These are phyloP conservation scores for Mortierella sp. DNA, from an alignment of 371 early-diverging fungal species.

Conservation along the genomic window DNA sequence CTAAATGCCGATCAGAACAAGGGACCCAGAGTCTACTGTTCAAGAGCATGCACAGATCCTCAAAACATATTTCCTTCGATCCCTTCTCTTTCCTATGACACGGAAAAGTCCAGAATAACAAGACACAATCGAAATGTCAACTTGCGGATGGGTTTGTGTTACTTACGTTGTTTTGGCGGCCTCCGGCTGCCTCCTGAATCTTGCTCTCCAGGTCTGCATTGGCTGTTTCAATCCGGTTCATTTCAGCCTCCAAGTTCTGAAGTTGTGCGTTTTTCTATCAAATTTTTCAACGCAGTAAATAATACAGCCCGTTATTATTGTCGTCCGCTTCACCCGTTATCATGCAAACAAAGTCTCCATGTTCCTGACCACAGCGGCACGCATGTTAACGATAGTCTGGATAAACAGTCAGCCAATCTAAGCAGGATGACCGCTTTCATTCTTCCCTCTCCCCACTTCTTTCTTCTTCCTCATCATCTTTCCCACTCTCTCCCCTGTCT, in stretches of 20 bases:
- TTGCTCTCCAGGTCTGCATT: slow-evolving; percentile 58
- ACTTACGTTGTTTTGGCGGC: slow-evolving; percentile 72
- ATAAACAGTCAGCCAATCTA: slow-evolving; percentile 1
- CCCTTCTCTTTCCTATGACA: neutral
- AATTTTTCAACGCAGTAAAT: neutral
- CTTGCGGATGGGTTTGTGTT: neutral
- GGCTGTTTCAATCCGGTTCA: slow-evolving; percentile 57
- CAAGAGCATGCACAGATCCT: neutral
- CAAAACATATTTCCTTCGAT: neutral
- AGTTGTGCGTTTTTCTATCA: slow-evolving; percentile 57
- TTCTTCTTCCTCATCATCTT: neutral
- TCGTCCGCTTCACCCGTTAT: neutral
- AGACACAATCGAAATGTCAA: neutral
- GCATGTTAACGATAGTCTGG: neutral
- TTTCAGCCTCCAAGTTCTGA: slow-evolving; percentile 61
- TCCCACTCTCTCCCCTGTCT: neutral
- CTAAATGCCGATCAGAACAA: neutral
- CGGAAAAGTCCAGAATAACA: neutral
- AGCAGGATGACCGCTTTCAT: neutral
- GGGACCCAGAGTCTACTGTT: neutral
- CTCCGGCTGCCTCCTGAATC: slow-evolving; percentile 59
- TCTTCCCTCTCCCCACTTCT: neutral
- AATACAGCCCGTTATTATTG: neutral
- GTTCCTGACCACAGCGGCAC: neutral
- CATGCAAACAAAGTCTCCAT: neutral